phyloP scores from a whole-genome alignment of 2,329 filamentous ascomycete genomes.

The Byssoonygena ceratinophila region DNA sequence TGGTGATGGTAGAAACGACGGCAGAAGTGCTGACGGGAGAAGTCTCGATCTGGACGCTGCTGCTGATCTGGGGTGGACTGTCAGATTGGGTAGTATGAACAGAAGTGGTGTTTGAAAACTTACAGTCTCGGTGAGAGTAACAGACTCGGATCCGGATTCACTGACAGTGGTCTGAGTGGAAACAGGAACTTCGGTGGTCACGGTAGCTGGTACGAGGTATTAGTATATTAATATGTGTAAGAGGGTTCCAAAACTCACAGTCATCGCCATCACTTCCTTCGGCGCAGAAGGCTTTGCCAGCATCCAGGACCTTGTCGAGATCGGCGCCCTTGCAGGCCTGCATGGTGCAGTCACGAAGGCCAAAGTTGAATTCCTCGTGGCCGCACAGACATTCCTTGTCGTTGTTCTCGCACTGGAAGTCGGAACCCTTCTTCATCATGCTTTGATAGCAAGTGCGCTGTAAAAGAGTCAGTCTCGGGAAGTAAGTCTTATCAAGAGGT shows the following conservation, averaged over 20 bases:
- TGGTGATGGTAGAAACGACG: slow-evolving; percentile 12
- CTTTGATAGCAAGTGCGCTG: slow-evolving; percentile 38
- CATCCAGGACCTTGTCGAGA: slow-evolving; percentile 14
- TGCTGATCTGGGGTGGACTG: slow-evolving; percentile 3
- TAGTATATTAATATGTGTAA: background rate
- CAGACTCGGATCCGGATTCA: background rate
- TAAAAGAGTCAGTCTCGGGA: slow-evolving; percentile 14
- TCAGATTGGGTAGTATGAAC: background rate
- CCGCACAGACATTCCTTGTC: slow-evolving; percentile 35
- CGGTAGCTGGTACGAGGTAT: slow-evolving; percentile 10
- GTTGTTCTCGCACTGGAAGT: slow-evolving; percentile 31
- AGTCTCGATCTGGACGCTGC: background rate
- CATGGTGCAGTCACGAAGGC: slow-evolving; percentile 39
- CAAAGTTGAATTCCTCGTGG: slow-evolving; percentile 33
- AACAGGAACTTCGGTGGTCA: background rate
- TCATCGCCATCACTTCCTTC: background rate
- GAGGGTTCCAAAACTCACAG: background rate
- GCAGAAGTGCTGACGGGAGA: slow-evolving; percentile 12
- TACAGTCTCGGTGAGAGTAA: slow-evolving; percentile 9
- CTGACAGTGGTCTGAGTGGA: background rate
- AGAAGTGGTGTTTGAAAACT: background rate
- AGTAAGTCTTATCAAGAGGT: background rate
- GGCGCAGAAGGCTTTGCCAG: background rate
- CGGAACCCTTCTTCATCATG: slow-evolving; percentile 33
- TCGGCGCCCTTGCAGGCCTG: slow-evolving; percentile 36